Evolutionary conservation across 495 filamentous ascomycete genomes (phyloP).

Genomic region (Cercophora newfieldiana): DNA sequence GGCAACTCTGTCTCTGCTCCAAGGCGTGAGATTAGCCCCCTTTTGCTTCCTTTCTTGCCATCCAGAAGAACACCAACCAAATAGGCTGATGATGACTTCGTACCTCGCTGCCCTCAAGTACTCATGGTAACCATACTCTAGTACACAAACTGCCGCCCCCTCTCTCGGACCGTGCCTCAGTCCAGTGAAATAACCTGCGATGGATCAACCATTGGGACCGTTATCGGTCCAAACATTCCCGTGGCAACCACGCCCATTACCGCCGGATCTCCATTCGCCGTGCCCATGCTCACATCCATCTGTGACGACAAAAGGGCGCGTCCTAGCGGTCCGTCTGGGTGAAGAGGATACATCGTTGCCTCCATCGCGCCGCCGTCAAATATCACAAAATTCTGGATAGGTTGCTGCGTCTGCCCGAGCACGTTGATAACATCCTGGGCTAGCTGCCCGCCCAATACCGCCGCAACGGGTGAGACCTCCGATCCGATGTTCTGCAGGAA

Average conservation of each 20-base stretch:
- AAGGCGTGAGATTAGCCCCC: too few species aligned
- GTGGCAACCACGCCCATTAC: background rate
- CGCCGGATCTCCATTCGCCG: background rate
- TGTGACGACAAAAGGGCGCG: slow-evolving; percentile 24
- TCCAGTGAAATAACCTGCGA: background rate
- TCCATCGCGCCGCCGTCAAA: slow-evolving; percentile 83
- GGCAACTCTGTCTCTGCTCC: background rate
- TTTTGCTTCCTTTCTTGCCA: background rate
- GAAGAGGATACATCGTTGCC: slow-evolving; percentile 77
- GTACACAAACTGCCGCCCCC: background rate
- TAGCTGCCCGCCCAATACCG: slow-evolving; percentile 84
- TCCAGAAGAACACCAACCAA: background rate
- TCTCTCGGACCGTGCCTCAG: background rate
- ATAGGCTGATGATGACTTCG: background rate
- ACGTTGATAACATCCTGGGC: slow-evolving; percentile 98
- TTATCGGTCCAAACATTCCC: slow-evolving; percentile 6
- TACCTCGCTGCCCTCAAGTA: background rate
- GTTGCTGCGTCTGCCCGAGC: slow-evolving; percentile 83
- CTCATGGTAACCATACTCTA: background rate
- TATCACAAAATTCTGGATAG: slow-evolving; percentile 89
- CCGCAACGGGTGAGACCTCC: slow-evolving; percentile 84
- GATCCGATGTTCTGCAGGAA: slow-evolving; percentile 79
- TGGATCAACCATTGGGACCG: background rate
- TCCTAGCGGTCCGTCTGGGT: slow-evolving; percentile 60
- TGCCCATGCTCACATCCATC: slow-evolving; percentile 10